These are phyloP conservation scores for Penicillium sp. DNA, from an alignment of 2,329 filamentous ascomycete species.

Conservation along the genomic window DNA sequence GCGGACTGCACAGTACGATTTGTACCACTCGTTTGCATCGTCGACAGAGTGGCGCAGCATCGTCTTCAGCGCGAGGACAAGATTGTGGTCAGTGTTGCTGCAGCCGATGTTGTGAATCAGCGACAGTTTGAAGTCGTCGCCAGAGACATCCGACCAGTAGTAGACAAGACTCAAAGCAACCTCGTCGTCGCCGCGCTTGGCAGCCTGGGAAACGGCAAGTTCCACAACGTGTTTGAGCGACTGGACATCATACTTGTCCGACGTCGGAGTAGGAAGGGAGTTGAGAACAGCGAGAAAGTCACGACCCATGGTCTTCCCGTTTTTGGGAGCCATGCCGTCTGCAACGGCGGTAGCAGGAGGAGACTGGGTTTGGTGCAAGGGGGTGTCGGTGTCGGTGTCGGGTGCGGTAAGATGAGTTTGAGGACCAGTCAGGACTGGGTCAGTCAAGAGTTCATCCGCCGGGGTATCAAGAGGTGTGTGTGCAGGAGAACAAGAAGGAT, in stretches of 20 bases:
- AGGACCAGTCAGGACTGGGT: constrained; percentile 2
- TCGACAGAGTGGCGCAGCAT: constrained; percentile 9
- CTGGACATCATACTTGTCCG: constrained; percentile 13
- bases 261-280: constrained; percentile 12
- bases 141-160: constrained; percentile 15
- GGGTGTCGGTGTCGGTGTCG: not conserved
- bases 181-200: not conserved
- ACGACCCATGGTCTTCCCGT: not conserved
- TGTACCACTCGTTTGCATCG: constrained; percentile 17
- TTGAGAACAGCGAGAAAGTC: constrained; percentile 11
- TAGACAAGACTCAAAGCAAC: constrained; percentile 15
- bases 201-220: constrained; percentile 5
- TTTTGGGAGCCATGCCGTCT: constrained; percentile 7
- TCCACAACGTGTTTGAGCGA: constrained; percentile 14
- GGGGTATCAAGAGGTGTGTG: constrained; percentile 5
- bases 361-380: constrained; percentile 3
- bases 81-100: constrained; percentile 2
- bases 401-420: constrained; percentile 6
- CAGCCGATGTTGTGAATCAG: constrained; percentile 19
- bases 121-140: constrained; percentile 19
- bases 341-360: constrained; percentile 3
- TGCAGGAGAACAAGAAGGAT: constrained; percentile 5
- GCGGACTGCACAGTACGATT: constrained; percentile 2
- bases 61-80: constrained; percentile 12
- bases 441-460: constrained; percentile 3